These are phyloP conservation scores for Apiosordaria backusii DNA, from an alignment of 495 filamentous ascomycete species.

Conservation along the genomic window DNA sequence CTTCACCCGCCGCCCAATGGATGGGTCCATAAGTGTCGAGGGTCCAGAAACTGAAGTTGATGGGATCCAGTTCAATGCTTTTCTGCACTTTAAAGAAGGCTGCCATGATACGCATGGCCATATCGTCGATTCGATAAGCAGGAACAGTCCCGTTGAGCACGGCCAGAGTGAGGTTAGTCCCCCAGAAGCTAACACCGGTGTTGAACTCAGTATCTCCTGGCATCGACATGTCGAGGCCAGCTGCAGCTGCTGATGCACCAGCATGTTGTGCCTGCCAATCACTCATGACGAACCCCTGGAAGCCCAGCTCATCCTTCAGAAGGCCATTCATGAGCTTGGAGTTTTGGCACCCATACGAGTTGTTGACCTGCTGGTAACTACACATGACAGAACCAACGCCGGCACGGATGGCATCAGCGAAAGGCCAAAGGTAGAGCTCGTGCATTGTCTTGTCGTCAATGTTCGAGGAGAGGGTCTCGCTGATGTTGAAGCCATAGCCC, in stretches of 20 bases:
- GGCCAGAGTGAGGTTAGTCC: constrained; percentile 75
- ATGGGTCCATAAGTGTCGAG: constrained; percentile 66
- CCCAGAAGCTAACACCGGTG: constrained; percentile 74
- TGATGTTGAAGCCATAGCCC: constrained; percentile 61
- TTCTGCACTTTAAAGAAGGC: constrained; percentile 88
- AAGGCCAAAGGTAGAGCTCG: constrained; percentile 83
- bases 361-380: constrained; percentile 89
- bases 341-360: constrained; percentile 81
- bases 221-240: constrained; percentile 94
- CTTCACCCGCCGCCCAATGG: constrained; percentile 58
- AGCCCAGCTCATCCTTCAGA: constrained; percentile 87
- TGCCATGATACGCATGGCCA: constrained; percentile 88
- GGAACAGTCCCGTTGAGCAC: constrained; percentile 90
- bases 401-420: constrained; percentile 41
- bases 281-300: constrained; percentile 91
- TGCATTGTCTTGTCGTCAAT: constrained; percentile 93
- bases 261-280: constrained; percentile 88
- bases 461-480: constrained; percentile 69
- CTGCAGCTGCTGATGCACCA: constrained; percentile 72
- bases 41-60: constrained; percentile 90
- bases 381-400: constrained; percentile 91
- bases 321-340: constrained; percentile 75
- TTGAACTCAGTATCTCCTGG: constrained; percentile 80
- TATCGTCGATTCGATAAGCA: constrained; percentile 88
- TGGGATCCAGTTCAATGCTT: constrained; percentile 54